phyloP scores from a whole-genome alignment of 2,329 filamentous ascomycete species.

The Pyricularia sp. region DNA sequence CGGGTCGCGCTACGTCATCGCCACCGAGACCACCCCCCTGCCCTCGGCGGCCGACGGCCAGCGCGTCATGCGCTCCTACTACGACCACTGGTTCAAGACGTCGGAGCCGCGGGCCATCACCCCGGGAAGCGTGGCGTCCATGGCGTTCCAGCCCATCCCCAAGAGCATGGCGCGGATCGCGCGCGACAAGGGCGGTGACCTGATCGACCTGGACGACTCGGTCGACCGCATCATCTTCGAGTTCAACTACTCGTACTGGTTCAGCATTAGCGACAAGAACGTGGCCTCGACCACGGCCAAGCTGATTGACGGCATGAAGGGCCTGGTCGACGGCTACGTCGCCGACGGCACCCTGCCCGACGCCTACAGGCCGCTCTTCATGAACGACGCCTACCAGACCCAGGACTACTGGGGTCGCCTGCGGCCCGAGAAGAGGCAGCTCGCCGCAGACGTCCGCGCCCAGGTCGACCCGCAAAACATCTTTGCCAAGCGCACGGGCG shows the following conservation, averaged over 20 bases:
- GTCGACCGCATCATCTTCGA: conserved; percentile 5
- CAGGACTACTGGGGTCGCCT: conserved; percentile 33
- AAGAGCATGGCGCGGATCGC: conserved; percentile 23
- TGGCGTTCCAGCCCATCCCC: conserved; percentile 27
- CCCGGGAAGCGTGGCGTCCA: conserved; percentile 14
- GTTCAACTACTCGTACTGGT: conserved; percentile 6
- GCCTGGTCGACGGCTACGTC: conserved; percentile 2
- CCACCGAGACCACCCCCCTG: conserved; percentile 9
- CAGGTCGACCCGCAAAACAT: conserved; percentile 28
- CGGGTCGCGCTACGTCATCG: conserved; percentile 6
- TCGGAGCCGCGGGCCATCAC: conserved; percentile 16
- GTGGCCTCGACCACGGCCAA: neutral
- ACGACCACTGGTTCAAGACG: conserved; percentile 27
- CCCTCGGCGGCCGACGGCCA: conserved; percentile 7
- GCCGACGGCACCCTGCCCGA: conserved; percentile 9
- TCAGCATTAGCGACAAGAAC: neutral
- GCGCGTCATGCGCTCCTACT: conserved; percentile 17
- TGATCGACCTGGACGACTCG: conserved; percentile 24
- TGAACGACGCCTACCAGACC: conserved; percentile 31
- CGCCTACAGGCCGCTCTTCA: conserved; percentile 30
- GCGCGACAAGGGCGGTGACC: conserved; percentile 26
- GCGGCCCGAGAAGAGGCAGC: conserved; percentile 21
- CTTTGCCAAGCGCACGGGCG: conserved; percentile 28
- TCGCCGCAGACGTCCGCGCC: conserved; percentile 24
- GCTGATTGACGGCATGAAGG: neutral